Base-by-base conservation (phyloP, 1,139 yeast genomes). In the Suhomyces panamericanus region DNA sequence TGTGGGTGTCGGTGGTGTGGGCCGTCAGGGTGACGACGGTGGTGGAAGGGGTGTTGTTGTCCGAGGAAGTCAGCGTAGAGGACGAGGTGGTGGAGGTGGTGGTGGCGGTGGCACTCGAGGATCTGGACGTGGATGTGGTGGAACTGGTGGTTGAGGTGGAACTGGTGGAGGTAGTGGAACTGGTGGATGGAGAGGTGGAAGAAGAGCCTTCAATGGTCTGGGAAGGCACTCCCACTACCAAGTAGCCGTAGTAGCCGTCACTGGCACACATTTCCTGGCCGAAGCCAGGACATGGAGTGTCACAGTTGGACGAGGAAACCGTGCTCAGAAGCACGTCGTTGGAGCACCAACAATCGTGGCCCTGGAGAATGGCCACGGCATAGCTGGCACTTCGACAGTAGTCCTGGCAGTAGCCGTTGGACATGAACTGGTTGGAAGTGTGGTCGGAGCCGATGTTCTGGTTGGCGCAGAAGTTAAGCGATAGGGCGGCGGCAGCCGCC, bases 271-370 rank as follows among this genome's bases (percentile, higher is more conserved):
- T 48, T 45, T 70, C 73, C 44, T 45, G 46, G 27, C 61, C 60
- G 49, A 50, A 75, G 0, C 81, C 80, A 0, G 86, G 86, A 62
- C 90, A 84, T 1, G 62, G 56, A 3, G 59, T 62, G 33, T 66
- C 57, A 63, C 90, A 84, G 20, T 69, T 52, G 28, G 59, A 43
- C 31, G 61, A 44, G 31, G 58, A 54, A 1, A 64, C 62, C 2
- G 77, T 66, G 26, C 58, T 56, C 2, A 57, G 68, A 0, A 88
- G 87, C 4, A 76, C 63, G 31, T 62, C 57, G 56, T 83, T 71
- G 10, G 86, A 73, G 57, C 90, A 84, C 80, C 83, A 84, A 62
- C 90, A 84, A 40, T 69, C 49, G 42, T 64, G 54, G 20, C 67
- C 70, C 48, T 75, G 83, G 14, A 83, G 63, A 38, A 84, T 71